Evolutionary conservation across 129 eudicot species (phyloP), one percentile per base, ranked within the genome.

Genomic region (Arctium minus): DNA sequence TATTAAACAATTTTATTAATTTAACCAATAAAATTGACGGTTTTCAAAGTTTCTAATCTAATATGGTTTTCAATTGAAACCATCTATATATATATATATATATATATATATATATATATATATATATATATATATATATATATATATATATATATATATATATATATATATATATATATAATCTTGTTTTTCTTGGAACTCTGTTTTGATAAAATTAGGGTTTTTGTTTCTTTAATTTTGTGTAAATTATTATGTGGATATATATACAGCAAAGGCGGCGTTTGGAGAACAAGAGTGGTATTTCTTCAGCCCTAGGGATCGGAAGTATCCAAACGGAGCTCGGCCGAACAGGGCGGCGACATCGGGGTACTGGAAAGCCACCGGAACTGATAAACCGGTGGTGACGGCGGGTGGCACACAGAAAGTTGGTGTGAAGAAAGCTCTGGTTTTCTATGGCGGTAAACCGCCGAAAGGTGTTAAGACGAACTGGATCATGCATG

Each of bases 281-380:
- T 94, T 94, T 80, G 98, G 98, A 4, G 98, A 94, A 65, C 95
- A 92, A 69, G 98, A 94, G 80, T 94, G 98, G 98, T 94, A 94
- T 71, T 94, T 94, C 33, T 94, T 94, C 79, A 94, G 95, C 75
- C 98, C 97, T 7, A 86, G 98, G 80, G 98, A 94, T 86, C 40
- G 98, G 44, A 94, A 94, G 89, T 94, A 94, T 56, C 98, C 98
- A 0, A 94, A 94, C 86, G 98, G 98, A 17, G 98, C 98, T 0
- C 70, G 98, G 82, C 98, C 98, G 2, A 94, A 94, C 85, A 68
- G 98, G 75, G 98, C 98, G 17, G 98, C 98, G 10, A 92, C 97
- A 33, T 92, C 98, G 0, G 98, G 98, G 36, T 93, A 93, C 70
- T 93, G 98, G 98, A 93, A 93, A 65, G 98, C 98, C 4, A 94